These are phyloP conservation scores for Penicillium simplicissimum DNA, from an alignment of 495 filamentous ascomycete species.

Conservation along the genomic window DNA sequence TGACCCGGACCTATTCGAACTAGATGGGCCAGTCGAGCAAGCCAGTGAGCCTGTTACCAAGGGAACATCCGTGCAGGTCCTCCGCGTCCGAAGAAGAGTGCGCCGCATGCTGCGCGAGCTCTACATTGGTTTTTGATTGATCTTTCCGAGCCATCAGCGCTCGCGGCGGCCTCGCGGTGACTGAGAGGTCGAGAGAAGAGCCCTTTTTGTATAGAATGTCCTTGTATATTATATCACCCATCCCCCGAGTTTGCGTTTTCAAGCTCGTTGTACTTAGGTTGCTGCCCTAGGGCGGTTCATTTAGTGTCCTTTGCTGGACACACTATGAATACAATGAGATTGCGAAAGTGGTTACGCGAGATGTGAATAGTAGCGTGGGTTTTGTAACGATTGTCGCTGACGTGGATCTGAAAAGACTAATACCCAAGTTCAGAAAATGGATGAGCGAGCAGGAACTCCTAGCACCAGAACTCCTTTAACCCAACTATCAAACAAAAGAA, in stretches of 20 bases:
- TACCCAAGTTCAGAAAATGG: neutral
- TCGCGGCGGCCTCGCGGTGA: no score
- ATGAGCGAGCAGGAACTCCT: neutral
- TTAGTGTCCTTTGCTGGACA: neutral
- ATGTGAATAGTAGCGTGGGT: neutral
- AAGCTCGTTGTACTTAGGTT: neutral
- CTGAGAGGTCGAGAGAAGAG: neutral
- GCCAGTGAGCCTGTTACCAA: no score
- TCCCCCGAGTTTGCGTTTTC: neutral
- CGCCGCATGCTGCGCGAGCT: no score
- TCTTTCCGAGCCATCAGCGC: no score
- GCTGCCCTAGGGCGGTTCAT: neutral
- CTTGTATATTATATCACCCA: neutral
- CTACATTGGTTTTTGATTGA: no score
- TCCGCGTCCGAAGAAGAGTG: no score
- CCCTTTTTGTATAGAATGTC: neutral
- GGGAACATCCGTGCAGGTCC: no score
- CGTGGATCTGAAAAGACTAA: neutral
- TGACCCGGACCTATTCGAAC: no score
- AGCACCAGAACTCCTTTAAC: neutral
- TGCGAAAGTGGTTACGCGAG: neutral
- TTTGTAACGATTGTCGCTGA: neutral
- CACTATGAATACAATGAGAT: slow-evolving; percentile 1
- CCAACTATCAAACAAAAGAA: neutral
- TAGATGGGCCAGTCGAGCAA: no score